Evolutionary conservation across 2,329 filamentous ascomycete species (phyloP).

Genomic region (Hymenoscyphus linearis): DNA sequence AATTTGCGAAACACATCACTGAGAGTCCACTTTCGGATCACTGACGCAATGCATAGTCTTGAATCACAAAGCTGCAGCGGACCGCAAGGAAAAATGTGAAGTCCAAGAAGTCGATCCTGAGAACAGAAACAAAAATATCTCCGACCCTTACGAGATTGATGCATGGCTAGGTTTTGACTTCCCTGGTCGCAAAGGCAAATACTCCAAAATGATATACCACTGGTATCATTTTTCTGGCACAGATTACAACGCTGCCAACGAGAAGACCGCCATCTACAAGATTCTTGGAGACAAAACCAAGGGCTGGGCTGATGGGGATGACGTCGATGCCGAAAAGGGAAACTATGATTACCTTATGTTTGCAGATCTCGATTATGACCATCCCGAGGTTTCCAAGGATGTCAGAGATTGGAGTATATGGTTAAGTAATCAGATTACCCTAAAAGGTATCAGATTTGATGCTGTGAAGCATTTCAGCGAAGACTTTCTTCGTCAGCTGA

Average conservation of each 20-base stretch:
- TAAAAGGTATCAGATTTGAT: conserved; percentile 65
- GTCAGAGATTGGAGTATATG: conserved; percentile 63
- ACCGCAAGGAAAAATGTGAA: conserved; percentile 55
- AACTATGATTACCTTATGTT: conserved; percentile 72
- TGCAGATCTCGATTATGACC: conserved; percentile 60
- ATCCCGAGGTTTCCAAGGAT: conserved; percentile 59
- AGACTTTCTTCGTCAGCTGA: conserved; percentile 61
- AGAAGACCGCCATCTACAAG: conserved; percentile 59
- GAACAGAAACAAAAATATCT: conserved; percentile 51
- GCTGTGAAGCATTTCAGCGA: conserved; percentile 68
- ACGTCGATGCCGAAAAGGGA: conserved; percentile 53
- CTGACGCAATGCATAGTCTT: conserved; percentile 41
- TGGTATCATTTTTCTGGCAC: conserved; percentile 65
- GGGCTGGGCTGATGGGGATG: conserved; percentile 57
- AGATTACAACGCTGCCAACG: conserved; percentile 54
- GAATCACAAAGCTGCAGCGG: conserved; percentile 67
- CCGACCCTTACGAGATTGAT: conserved; percentile 55
- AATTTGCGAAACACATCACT: neutral
- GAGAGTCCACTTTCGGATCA: neutral
- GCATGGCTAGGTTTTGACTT: conserved; percentile 67
- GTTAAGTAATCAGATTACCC: conserved; percentile 54
- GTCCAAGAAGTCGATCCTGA: conserved; percentile 59
- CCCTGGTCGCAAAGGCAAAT: conserved; percentile 51
- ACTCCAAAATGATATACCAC: conserved; percentile 59
- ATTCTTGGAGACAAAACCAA: conserved; percentile 56